Percentiles rank a stretch among this genome's conserved stretches.
Conservation (phyloP, 164 flowering plant species). For the Euptelea pleiosperma region DNA sequence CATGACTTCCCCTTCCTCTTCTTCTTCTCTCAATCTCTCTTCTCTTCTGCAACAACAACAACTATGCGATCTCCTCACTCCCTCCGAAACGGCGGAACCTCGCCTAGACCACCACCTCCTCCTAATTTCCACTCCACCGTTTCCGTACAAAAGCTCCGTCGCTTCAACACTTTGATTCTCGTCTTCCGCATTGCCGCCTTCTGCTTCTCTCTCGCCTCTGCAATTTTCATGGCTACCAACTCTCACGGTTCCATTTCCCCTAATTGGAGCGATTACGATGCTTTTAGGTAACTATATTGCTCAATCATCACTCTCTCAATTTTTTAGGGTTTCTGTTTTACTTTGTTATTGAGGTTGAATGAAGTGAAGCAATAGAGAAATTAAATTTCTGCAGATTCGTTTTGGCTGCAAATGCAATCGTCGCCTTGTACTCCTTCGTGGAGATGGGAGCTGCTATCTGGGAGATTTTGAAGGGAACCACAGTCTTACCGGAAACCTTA, state of each 20-base stretch:
- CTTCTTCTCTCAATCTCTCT: neutral
- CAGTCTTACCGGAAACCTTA: conserved; percentile 50
- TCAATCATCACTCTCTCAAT: neutral
- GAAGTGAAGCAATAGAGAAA: neutral
- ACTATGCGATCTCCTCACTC: conserved; percentile 46
- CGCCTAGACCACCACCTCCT: conserved; percentile 20
- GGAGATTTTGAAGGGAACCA: conserved; percentile 57
- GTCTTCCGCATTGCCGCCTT: conserved; percentile 55
- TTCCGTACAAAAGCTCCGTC: conserved; percentile 60
- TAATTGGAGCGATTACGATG: conserved; percentile 56
- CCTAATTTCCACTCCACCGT: conserved; percentile 68
- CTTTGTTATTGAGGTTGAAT: too few species aligned
- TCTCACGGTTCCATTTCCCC: conserved; percentile 39
- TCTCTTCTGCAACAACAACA: neutral
- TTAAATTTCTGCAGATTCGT: conserved; percentile 40
- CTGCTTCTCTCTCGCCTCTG: conserved; percentile 61
- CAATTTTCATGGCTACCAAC: conserved; percentile 68
- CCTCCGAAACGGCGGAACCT: conserved; percentile 41
- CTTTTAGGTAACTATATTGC: conserved; percentile 52
- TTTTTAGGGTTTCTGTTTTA: neutral
- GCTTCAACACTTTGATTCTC: conserved; percentile 58
- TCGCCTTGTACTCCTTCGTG: conserved; percentile 57
- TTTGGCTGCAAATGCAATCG: conserved; percentile 52
- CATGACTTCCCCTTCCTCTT: conserved; percentile 28
- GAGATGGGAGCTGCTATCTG: conserved; percentile 59